Percentiles rank a stretch among this genome's conserved stretches.
Evolutionary conservation across 2,329 filamentous ascomycete genomes (phyloP).

Genomic region (Fusarium sp.): DNA sequence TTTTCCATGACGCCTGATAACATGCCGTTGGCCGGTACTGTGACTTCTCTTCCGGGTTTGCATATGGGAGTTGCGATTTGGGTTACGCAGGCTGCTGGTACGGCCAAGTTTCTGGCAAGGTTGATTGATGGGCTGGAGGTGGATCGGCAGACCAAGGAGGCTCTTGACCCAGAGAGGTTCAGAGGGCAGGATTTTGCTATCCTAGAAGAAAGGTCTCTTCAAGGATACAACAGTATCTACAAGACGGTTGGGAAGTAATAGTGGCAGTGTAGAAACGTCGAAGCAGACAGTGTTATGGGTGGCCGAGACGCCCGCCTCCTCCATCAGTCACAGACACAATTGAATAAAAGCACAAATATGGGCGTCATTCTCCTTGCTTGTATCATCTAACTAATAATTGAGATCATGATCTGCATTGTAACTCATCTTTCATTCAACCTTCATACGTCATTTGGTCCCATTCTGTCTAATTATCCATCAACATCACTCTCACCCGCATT

Average conservation of each 20-base stretch:
- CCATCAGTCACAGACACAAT: neutral
- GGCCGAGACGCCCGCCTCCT: neutral
- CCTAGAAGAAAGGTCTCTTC: slow-evolving; percentile 32
- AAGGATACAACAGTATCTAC: slow-evolving; percentile 39
- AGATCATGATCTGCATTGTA: neutral
- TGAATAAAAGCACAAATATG: neutral
- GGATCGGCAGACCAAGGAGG: slow-evolving; percentile 2
- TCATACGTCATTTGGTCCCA: neutral
- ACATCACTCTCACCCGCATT: neutral
- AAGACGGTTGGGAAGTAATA: slow-evolving; percentile 30
- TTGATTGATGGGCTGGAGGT: slow-evolving; percentile 25
- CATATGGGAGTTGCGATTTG: slow-evolving; percentile 37
- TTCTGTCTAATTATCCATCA: neutral
- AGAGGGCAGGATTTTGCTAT: slow-evolving; percentile 9
- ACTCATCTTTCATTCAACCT: neutral
- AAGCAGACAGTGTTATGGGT: neutral
- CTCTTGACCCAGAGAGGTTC: slow-evolving; percentile 36
- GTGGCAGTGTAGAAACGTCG: neutral
- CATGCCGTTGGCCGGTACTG: slow-evolving; percentile 35
- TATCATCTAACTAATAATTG: neutral
- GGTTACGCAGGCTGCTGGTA: slow-evolving; percentile 37
- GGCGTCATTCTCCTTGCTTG: neutral
- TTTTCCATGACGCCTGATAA: slow-evolving; percentile 43
- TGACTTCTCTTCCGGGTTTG: slow-evolving; percentile 9
- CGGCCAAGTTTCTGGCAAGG: slow-evolving; percentile 26